phyloP scores from a whole-genome alignment of 495 filamentous ascomycete species.

The Penicillium diatomitis region DNA sequence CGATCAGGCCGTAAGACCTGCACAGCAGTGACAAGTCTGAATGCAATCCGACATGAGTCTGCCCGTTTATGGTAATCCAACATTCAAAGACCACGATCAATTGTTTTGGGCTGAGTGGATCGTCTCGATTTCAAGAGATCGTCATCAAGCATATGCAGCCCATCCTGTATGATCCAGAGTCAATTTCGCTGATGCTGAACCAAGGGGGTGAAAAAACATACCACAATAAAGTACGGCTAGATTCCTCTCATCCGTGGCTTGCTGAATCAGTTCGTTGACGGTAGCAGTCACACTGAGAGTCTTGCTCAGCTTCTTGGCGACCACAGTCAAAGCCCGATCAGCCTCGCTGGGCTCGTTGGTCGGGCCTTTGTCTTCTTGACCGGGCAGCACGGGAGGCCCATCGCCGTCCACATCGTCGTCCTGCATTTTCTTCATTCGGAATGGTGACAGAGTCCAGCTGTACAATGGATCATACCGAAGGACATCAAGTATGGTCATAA shows the following conservation, averaged over 20 bases:
- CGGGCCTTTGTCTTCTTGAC: slow-evolving; percentile 31
- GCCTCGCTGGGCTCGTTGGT: slow-evolving; percentile 82
- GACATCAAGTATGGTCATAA: slow-evolving; percentile 95
- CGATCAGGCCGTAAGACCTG: too few species aligned
- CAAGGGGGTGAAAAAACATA: slow-evolving; percentile 32
- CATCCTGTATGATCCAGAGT: slow-evolving; percentile 34
- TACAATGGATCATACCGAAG: slow-evolving; percentile 94
- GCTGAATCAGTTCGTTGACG: slow-evolving; percentile 94
- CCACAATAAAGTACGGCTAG: slow-evolving; percentile 85
- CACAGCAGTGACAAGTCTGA: too few species aligned
- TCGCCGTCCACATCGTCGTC: slow-evolving; percentile 47
- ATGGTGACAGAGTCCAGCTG: slow-evolving; percentile 87
- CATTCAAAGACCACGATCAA: too few species aligned
- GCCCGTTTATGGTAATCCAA: too few species aligned
- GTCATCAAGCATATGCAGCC: slow-evolving; percentile 56
- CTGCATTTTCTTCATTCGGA: slow-evolving; percentile 71
- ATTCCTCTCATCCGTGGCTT: slow-evolving; percentile 88
- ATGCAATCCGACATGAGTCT: too few species aligned
- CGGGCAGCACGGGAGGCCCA: slow-evolving; percentile 26
- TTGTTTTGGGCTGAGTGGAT: too few species aligned
- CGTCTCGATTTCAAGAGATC: not conserved
- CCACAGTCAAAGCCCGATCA: slow-evolving; percentile 81
- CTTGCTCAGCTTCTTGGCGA: slow-evolving; percentile 88
- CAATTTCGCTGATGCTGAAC: slow-evolving; percentile 7
- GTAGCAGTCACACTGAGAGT: slow-evolving; percentile 88